Conservation (phyloP, 208 protist species). For the Sergeia podlipaevii region DNA sequence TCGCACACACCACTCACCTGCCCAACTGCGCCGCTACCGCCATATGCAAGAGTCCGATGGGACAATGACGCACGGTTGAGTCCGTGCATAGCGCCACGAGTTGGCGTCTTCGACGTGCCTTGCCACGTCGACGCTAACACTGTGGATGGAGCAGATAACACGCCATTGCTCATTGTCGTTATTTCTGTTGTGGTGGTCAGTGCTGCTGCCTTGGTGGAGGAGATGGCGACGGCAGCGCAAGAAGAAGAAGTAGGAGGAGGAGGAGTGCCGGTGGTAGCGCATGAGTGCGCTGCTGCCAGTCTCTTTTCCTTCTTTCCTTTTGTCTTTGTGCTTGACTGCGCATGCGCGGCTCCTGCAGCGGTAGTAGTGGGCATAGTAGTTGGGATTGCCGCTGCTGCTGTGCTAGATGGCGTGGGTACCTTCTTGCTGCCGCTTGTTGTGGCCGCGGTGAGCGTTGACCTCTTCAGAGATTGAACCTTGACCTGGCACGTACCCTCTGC, state of each 20-base stretch:
- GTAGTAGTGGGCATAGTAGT: background rate
- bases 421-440: too few relatives aligned
- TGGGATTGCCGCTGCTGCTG: background rate
- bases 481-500: too few relatives aligned
- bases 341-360: background rate
- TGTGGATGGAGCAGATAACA: too few relatives aligned
- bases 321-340: too few relatives aligned
- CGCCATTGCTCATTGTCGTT: background rate
- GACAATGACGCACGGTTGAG: constrained; percentile 10
- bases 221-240: background rate
- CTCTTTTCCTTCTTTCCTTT: too few relatives aligned
- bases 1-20: constrained; percentile 66
- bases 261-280: too few relatives aligned
- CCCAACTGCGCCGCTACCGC: constrained; percentile 30
- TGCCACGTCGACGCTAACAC: too few relatives aligned
- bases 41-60: constrained; percentile 51
- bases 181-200: background rate
- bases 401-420: background rate
- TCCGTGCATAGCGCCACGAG: background rate
- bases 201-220: background rate
- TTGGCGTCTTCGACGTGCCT: background rate
- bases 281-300: too few relatives aligned
- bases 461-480: too few relatives aligned
- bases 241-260: background rate
- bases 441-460: too few relatives aligned